These are phyloP conservation scores for Kingdonia uniflora DNA, from an alignment of 164 flowering plant genomes.

Conservation along the genomic window DNA sequence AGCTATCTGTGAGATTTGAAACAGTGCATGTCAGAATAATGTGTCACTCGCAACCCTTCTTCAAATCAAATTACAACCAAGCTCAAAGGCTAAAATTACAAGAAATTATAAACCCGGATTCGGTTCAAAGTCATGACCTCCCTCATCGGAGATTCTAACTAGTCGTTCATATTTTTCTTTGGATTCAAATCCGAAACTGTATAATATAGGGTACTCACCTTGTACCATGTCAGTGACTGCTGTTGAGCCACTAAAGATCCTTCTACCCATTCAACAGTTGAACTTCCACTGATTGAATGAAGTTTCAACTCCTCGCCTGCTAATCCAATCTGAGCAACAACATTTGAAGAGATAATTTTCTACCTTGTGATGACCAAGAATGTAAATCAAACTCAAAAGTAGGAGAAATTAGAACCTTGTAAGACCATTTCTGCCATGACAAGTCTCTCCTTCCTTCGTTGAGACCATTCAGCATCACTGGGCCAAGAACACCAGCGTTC, in stretches of 20 bases:
- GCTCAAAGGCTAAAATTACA: too few species aligned
- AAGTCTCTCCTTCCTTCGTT: slow-evolving; percentile 74
- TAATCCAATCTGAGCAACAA: slow-evolving; percentile 55
- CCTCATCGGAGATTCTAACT: too few species aligned
- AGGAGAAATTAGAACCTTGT: slow-evolving; percentile 49
- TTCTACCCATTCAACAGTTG: slow-evolving; percentile 75
- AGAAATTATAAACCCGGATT: too few species aligned
- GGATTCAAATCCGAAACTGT: background rate
- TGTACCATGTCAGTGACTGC: slow-evolving; percentile 43
- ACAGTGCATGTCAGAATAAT: too few species aligned
- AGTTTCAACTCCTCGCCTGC: slow-evolving; percentile 66
- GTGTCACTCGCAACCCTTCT: too few species aligned
- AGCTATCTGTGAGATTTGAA: too few species aligned
- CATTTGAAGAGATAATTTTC: background rate
- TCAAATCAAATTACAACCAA: too few species aligned
- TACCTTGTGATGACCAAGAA: background rate
- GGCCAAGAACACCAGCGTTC: slow-evolving; percentile 97
- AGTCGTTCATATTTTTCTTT: background rate
- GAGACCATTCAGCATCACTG: slow-evolving; percentile 68
- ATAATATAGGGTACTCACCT: slow-evolving; percentile 2
- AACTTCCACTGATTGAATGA: slow-evolving; percentile 59
- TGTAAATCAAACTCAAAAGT: background rate
- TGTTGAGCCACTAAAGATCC: slow-evolving; percentile 41
- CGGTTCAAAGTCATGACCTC: too few species aligned
- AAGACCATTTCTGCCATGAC: slow-evolving; percentile 72